phyloP scores from a whole-genome alignment of 179 eudicot genomes.

The Pouteria campechiana region DNA sequence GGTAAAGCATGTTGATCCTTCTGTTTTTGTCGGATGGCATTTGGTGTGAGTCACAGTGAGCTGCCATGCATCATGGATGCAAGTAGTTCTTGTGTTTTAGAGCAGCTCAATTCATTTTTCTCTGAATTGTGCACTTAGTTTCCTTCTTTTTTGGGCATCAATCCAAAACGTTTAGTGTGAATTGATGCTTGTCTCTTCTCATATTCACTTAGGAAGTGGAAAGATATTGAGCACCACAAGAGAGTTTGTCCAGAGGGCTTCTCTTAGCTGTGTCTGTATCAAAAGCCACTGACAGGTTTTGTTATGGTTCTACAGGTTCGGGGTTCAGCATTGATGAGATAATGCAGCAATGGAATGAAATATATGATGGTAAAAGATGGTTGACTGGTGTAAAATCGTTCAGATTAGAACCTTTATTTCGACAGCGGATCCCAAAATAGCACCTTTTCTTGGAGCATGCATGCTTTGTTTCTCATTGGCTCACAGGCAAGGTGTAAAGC shows the following conservation, averaged over 20 bases:
- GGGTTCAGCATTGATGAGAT: conserved; percentile 94
- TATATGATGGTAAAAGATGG: conserved; percentile 92
- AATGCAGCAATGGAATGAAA: conserved; percentile 96
- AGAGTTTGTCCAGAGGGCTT: no score
- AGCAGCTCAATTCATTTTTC: background rate
- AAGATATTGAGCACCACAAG: no score
- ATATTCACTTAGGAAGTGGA: no score
- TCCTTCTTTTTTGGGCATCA: background rate
- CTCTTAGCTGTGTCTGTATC: background rate
- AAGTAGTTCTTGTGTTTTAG: background rate
- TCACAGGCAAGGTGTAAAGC: no score
- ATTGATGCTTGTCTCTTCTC: background rate
- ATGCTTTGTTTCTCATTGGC: conserved; percentile 7
- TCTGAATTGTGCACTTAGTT: background rate
- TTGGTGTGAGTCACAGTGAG: no score
- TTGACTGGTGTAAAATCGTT: conserved; percentile 55
- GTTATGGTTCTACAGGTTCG: conserved; percentile 37
- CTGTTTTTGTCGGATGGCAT: no score
- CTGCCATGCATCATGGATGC: background rate
- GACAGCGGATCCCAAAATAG: conserved; percentile 57
- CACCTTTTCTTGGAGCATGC: conserved; percentile 50
- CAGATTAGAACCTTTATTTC: conserved; percentile 68
- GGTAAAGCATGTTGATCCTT: conserved; percentile 33
- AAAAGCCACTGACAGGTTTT: background rate
- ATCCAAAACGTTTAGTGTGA: no score